Conservation (phyloP, 2,329 filamentous ascomycete genomes). For the Pseudogymnoascus sp. region DNA sequence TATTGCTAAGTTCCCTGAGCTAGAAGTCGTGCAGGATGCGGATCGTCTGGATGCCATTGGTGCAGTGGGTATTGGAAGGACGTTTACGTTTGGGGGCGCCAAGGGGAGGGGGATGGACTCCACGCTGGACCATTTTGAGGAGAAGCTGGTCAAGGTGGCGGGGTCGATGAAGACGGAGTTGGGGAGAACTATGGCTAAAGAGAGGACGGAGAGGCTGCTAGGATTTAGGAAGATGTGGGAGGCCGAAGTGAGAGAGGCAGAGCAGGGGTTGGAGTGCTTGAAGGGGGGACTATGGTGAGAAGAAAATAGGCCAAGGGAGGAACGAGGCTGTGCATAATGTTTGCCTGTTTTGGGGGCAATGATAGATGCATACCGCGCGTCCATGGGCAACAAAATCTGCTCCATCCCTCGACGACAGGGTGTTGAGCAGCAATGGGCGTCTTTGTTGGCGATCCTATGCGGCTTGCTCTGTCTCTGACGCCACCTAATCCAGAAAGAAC, state of each 20-base stretch:
- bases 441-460: background rate
- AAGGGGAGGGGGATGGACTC: conserved; percentile 51
- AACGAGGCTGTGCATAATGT: background rate
- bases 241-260: conserved; percentile 38
- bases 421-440: background rate
- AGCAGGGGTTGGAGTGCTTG: conserved; percentile 18
- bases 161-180: conserved; percentile 57
- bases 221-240: conserved; percentile 52
- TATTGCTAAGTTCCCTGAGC: conserved; percentile 60
- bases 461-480: background rate
- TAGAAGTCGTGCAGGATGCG: conserved; percentile 84
- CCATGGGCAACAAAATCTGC: background rate
- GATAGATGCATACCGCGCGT: background rate
- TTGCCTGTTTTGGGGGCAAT: background rate
- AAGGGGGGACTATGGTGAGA: background rate
- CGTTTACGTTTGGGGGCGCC: conserved; percentile 69
- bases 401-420: background rate
- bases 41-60: conserved; percentile 89
- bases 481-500: background rate
- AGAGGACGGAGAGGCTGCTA: conserved; percentile 45
- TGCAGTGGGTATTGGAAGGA: conserved; percentile 72
- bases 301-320: background rate
- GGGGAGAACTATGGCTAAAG: conserved; percentile 45
- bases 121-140: conserved; percentile 66
- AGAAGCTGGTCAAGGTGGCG: conserved; percentile 61